Evolutionary conservation across 208 protist species (phyloP), one percentile per base, ranked within the genome.

Genomic region (Trypanosoma vivax): DNA sequence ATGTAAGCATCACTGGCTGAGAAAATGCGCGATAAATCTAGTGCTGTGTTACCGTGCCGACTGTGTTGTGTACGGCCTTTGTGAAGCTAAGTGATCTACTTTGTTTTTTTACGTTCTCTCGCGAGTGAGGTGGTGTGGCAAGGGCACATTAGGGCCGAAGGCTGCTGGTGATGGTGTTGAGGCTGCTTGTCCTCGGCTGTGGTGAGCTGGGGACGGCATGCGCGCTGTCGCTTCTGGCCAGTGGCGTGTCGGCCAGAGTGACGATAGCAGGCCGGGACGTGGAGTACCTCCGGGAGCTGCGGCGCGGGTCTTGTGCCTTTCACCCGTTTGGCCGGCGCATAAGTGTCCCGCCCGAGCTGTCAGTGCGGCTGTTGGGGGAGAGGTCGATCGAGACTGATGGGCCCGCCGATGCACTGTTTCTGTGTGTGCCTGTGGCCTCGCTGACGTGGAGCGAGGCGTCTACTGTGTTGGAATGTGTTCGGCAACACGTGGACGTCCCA

Each of bases 191-290:
- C 14, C 29, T 94, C 9, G 86, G 86, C 9, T 63, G 70, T 0
- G 86, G 86, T 0, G 74, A 90, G 54, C 18, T 90, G 16, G 86
- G 70, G 1, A 75, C 56, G 19, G 86, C 86, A 4, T 90, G 82
- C 42, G 72, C 79, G 0, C 65, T 90, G 9, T 69, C 86, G 0
- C 64, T 94, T 11, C 60, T 67, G 13, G 70, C 79, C 10, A 58
- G 42, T 47, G 38, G 49, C 10, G 29, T 18, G 11, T 28, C 14
- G n/a, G 52, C 45, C 16, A 23, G 35, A 19, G 56, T 70, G 14
- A 54, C 56, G 18, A 52, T 73, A 59, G 13, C 39, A 18, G 46
- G 30, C 14, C 65, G 58, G 13, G 58, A 65, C 50, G 19, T 13
- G 40, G 56, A 65, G n/a, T 66, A 60, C n/a, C 29, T 73, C 18